Base-by-base conservation (phyloP, 129 eudicot genomes). In the Chrysanthemum lavandulifolium region DNA sequence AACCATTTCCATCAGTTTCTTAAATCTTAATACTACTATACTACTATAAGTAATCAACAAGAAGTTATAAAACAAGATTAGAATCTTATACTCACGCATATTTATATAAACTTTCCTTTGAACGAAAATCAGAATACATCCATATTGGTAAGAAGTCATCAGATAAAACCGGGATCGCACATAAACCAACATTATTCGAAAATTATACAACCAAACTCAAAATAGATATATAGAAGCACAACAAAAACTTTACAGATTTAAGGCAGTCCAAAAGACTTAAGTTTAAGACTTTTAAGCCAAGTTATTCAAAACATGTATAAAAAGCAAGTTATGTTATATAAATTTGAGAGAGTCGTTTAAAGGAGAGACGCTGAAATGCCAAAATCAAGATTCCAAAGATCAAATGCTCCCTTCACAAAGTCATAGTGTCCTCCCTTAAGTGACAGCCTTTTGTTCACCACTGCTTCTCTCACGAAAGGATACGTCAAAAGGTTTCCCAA, bases 371-470 rank as follows among this genome's bases (percentile, higher is more conserved):
- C 65, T 36, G 96, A 62, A 65, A 94, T 49, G 80, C 76, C 71
- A 56, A 83, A 84, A 67, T 88, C 89, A 74, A 95, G 88, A 76
- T 67, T 79, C 99, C 99, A 95, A 5, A 82, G 88, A 84, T 84
- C 94, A 68, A 95, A 95, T 10, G 81, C 13, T 15, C 99, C 96
- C 13, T 88, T 78, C 49, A 90, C 89, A 74, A 95, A 95, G 75
- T 95, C 96, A 50, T 95, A 95, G 78, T 95, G 97, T 65, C 88
- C 99, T 11, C 99, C 99, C 79, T 83, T 88, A 13, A 95, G 25
- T 13, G 83, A 56, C 18, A 95, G 72, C 19, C 80, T 59, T 27
- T 90, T 86, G 78, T 95, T 95, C 61, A 74, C 52, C 14, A 76
- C 85, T 29, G 86, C 97, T 25, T 88, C 94, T 67, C 84, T 73